Evolutionary conservation across 2,329 filamentous ascomycete genomes (phyloP).

Genomic region (Pezicula radicicola): DNA sequence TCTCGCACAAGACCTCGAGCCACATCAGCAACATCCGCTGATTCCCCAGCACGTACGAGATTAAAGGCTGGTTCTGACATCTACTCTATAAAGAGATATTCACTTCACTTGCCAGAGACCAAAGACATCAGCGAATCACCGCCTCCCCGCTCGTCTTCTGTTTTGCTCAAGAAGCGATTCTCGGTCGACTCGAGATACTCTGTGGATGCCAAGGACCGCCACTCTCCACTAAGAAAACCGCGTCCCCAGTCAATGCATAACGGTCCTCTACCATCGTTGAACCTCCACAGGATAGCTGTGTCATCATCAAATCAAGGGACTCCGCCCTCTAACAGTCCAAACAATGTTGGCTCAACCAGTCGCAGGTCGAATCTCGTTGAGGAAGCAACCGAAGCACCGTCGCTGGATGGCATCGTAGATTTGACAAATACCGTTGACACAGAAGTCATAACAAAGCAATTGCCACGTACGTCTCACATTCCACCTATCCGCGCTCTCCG

Average conservation of each 20-base stretch:
- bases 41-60: background rate
- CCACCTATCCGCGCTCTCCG: background rate
- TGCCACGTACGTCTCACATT: conserved; percentile 22
- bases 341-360: background rate
- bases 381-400: conserved; percentile 11
- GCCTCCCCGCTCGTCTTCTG: background rate
- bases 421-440: conserved; percentile 25
- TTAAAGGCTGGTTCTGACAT: conserved; percentile 10
- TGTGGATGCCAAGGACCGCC: background rate
- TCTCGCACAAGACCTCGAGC: conserved; percentile 4
- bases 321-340: too few relatives aligned
- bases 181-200: background rate
- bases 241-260: background rate
- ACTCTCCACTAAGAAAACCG: too few relatives aligned
- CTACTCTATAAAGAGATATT: conserved; percentile 1
- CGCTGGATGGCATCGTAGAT: conserved; percentile 23
- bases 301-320: too few relatives aligned
- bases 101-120: background rate
- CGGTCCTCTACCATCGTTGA: background rate
- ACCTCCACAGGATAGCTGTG: too few relatives aligned
- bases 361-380: conserved; percentile 9
- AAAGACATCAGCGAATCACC: too few relatives aligned
- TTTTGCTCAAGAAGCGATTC: background rate
- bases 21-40: conserved; percentile 1
- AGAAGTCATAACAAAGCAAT: conserved; percentile 19